A percentile compares a stretch with the other conserved stretches of the same genome.
phyloP scores from a whole-genome alignment of 192 early-diverging fungal species.

The Powellomyces hirtus region DNA sequence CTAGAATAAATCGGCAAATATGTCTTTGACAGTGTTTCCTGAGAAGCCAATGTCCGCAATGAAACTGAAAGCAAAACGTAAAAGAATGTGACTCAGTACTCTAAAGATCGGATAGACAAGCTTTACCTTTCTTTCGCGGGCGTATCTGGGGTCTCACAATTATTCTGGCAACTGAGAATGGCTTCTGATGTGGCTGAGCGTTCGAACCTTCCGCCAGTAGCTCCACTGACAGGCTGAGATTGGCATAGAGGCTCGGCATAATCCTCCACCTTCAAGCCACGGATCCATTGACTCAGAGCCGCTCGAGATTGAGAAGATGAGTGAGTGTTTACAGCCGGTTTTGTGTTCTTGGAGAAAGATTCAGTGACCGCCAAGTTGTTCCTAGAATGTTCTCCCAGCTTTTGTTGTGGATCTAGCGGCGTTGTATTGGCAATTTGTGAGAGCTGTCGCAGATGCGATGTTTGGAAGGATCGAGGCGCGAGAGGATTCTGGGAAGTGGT shows the following conservation, averaged over 20 bases:
- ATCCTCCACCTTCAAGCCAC: background rate
- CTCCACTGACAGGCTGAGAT: too few relatives aligned
- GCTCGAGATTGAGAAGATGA: background rate
- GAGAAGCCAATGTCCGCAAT: too few relatives aligned
- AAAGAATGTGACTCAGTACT: too few relatives aligned
- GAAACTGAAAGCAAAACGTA: too few relatives aligned
- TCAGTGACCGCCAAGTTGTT: background rate
- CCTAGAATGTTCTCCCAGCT: background rate
- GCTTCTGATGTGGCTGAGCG: too few relatives aligned
- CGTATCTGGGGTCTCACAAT: too few relatives aligned
- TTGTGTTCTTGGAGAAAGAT: background rate
- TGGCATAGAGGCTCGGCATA: background rate
- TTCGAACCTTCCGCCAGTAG: too few relatives aligned
- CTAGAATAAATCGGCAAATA: too few relatives aligned
- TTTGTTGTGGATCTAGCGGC: background rate
- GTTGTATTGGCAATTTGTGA: background rate
- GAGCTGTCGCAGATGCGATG: background rate
- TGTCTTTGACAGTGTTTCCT: too few relatives aligned
- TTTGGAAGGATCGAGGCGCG: background rate
- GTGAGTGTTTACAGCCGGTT: background rate
- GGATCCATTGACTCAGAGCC: background rate
- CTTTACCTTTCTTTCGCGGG: too few relatives aligned
- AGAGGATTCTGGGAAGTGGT: background rate
- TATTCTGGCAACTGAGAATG: too few relatives aligned
- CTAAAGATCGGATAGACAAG: too few relatives aligned